Conservation (phyloP, 768 basidiomycete genomes). For the Suillus occidentalis region DNA sequence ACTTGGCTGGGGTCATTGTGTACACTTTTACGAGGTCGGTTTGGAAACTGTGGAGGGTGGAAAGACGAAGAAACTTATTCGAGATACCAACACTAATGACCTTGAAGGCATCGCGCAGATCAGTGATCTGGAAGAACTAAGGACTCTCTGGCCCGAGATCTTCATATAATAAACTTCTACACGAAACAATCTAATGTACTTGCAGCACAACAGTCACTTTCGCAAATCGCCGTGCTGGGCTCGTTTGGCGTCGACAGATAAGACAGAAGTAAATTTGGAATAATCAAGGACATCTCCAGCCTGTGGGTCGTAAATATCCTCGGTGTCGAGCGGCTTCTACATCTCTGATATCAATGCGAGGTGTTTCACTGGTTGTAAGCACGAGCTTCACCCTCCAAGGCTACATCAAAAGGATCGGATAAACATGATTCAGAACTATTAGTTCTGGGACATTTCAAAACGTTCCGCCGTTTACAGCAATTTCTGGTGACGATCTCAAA, state of each 20-base stretch:
- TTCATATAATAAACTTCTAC: constrained; percentile 43
- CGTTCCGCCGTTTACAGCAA: not conserved
- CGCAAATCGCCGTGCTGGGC: not conserved
- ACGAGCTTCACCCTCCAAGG: not conserved
- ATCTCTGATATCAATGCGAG: not conserved
- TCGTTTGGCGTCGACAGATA: not conserved
- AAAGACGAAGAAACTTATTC: constrained; percentile 44
- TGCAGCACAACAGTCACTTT: not conserved
- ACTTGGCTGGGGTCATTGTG: constrained; percentile 72
- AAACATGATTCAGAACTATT: not conserved
- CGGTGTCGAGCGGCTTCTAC: not conserved
- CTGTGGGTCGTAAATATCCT: not conserved
- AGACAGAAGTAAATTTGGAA: not conserved
- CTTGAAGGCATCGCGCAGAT: constrained; percentile 54
- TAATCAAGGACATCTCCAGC: not conserved
- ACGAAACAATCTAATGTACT: not conserved
- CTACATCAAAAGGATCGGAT: not conserved
- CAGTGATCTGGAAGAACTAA: constrained; percentile 60
- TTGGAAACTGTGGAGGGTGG: constrained; percentile 65
- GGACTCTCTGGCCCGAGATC: constrained; percentile 73
- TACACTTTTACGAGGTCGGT: constrained; percentile 74
- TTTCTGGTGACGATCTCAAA: not conserved
- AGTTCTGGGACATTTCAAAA: not conserved
- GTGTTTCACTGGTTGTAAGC: not conserved
- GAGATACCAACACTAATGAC: constrained; percentile 35